Conservation (phyloP, 78 protist species). For the Protostelium mycophagum region DNA sequence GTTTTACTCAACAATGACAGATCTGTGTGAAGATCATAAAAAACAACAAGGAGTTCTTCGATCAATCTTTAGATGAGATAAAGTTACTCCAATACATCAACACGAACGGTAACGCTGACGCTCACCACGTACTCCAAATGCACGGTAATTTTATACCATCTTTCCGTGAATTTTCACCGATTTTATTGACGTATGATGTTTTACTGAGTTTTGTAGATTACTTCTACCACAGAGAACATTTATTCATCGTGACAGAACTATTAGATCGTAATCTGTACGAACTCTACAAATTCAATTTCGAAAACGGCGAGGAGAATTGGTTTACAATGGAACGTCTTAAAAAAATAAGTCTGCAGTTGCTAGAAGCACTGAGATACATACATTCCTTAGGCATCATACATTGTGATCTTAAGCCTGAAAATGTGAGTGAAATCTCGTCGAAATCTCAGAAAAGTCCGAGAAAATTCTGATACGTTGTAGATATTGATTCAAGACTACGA, state of each 20-base stretch:
- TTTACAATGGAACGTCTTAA: conserved; percentile 68
- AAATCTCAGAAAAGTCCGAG: too few relatives aligned
- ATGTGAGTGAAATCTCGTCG: conserved; percentile 14
- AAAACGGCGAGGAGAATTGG: conserved; percentile 21
- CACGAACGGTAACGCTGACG: conserved; percentile 30
- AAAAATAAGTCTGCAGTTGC: conserved; percentile 43
- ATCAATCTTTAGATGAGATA: conserved; percentile 85
- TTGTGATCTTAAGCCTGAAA: conserved; percentile 88
- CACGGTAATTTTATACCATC: too few relatives aligned
- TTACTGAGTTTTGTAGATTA: conserved; percentile 15
- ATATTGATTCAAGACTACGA: conserved; percentile 44
- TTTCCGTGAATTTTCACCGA: too few relatives aligned
- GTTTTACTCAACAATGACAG: not conserved
- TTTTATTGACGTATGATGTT: not conserved
- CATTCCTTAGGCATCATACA: conserved; percentile 65
- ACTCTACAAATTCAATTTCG: conserved; percentile 47
- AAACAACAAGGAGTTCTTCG: conserved; percentile 79
- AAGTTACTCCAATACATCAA: conserved; percentile 60
- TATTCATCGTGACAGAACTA: conserved; percentile 78
- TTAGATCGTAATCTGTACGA: conserved; percentile 78
- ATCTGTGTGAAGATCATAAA: conserved; percentile 78
- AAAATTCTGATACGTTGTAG: too few relatives aligned
- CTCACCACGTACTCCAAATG: conserved; percentile 42
- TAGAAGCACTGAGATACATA: conserved; percentile 29
- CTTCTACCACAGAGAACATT: conserved; percentile 80